Conservation (phyloP, 495 filamentous ascomycete genomes). For the Bacidia rubella region DNA sequence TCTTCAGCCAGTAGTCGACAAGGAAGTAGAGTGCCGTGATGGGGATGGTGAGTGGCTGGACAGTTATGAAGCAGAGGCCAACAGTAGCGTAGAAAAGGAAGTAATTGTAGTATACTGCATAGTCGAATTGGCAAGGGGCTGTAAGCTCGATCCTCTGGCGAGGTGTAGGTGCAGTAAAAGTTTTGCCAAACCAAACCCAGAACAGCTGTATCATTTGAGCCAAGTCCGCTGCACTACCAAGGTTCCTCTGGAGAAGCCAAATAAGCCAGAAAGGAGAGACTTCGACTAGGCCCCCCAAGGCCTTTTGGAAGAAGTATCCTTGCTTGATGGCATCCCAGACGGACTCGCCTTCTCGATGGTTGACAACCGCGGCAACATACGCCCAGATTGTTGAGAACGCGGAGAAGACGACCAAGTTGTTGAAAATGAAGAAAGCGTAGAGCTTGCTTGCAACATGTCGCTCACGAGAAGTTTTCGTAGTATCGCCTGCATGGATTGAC, state of each 20-base stretch:
- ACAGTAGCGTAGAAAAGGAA: slow-evolving; percentile 92
- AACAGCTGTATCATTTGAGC: slow-evolving; percentile 67
- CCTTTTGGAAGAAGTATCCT: slow-evolving; percentile 41
- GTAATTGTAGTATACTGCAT: slow-evolving; percentile 89
- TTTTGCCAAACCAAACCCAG: slow-evolving; percentile 70
- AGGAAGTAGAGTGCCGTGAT: slow-evolving; percentile 83
- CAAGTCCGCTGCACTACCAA: slow-evolving; percentile 82
- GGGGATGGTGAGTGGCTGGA: slow-evolving; percentile 85
- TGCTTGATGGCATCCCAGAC: slow-evolving; percentile 57
- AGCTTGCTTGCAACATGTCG: slow-evolving; percentile 85
- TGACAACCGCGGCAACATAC: slow-evolving; percentile 51
- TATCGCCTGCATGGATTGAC: slow-evolving; percentile 65
- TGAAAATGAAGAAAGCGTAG: slow-evolving; percentile 95
- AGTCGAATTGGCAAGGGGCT: slow-evolving; percentile 85
- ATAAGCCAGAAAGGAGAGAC: slow-evolving; percentile 89
- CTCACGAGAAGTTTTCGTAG: slow-evolving; percentile 82
- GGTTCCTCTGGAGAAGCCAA: slow-evolving; percentile 81
- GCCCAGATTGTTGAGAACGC: slow-evolving; percentile 70
- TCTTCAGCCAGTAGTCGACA: slow-evolving; percentile 80
- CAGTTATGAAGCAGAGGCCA: slow-evolving; percentile 66
- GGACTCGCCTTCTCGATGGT: slow-evolving; percentile 34
- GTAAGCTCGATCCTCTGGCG: slow-evolving; percentile 88
- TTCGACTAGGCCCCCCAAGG: slow-evolving; percentile 57
- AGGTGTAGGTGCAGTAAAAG: slow-evolving; percentile 76
- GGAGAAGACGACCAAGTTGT: slow-evolving; percentile 89